Percentiles rank a stretch among this genome's conserved stretches.
phyloP scores from a whole-genome alignment of 139 green algal genomes.

The Chlamydomonas sp. region DNA sequence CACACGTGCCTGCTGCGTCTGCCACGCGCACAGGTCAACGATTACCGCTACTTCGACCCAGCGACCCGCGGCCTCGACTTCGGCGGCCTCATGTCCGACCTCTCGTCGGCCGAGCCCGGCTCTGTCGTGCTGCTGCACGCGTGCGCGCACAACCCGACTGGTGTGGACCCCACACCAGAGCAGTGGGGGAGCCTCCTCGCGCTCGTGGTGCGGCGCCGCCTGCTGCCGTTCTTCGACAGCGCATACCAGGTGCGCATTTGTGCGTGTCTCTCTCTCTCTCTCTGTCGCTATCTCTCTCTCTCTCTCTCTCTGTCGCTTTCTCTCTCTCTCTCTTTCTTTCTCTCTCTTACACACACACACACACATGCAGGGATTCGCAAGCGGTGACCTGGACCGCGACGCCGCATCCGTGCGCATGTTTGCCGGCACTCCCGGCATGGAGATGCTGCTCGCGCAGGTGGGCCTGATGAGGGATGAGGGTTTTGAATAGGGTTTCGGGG shows the following conservation, averaged over 20 bases:
- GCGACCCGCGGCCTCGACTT: constrained; percentile 36
- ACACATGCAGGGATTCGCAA: constrained; percentile 79
- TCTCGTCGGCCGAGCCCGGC: constrained; percentile 27
- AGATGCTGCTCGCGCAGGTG: constrained; percentile 21
- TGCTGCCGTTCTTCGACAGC: constrained; percentile 51
- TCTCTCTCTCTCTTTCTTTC: too few relatives aligned
- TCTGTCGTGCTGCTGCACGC: constrained; percentile 47
- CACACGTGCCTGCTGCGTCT: too few relatives aligned
- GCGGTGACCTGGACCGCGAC: constrained; percentile 67
- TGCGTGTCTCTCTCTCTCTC: too few relatives aligned
- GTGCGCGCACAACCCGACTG: constrained; percentile 58
- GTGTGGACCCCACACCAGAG: constrained; percentile 41
- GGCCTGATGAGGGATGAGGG: not conserved
- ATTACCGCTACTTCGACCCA: constrained; percentile 41
- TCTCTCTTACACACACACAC: too few relatives aligned
- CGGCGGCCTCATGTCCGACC: constrained; percentile 42
- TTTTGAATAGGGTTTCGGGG: too few relatives aligned
- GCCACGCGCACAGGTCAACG: constrained; percentile 20
- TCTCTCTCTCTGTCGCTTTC: too few relatives aligned
- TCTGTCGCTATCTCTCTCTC: too few relatives aligned
- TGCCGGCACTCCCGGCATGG: constrained; percentile 20
- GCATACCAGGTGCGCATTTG: constrained; percentile 56
- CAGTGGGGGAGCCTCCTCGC: constrained; percentile 46
- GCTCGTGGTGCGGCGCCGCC: constrained; percentile 14
- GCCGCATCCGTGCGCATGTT: constrained; percentile 64